Conservation (phyloP, 1,139 yeast genomes). For the Yarrowia galli region DNA sequence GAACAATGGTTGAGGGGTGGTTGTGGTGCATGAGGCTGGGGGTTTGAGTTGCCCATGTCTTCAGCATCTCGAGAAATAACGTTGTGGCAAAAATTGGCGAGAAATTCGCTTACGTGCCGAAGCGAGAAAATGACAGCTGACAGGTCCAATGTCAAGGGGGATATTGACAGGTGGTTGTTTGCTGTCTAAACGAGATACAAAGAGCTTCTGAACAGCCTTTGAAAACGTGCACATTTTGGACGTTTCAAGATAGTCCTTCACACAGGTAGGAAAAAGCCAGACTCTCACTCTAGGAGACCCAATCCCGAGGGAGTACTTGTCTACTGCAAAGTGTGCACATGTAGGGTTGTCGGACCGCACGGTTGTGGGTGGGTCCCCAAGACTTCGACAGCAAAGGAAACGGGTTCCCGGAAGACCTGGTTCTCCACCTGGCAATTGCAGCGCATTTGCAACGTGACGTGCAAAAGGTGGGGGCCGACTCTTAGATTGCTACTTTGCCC, state of each 20-base stretch:
- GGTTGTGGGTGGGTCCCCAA: background rate
- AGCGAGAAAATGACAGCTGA: background rate
- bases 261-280: too few relatives aligned
- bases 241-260: too few relatives aligned
- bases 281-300: too few relatives aligned
- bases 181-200: too few relatives aligned
- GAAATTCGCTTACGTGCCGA: background rate
- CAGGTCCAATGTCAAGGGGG: too few relatives aligned
- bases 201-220: too few relatives aligned
- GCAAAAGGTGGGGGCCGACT: background rate
- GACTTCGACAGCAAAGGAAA: background rate
- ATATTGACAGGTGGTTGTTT: too few relatives aligned
- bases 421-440: background rate
- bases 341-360: background rate
- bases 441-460: too few relatives aligned
- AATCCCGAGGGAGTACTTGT: too few relatives aligned
- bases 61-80: background rate
- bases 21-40: background rate
- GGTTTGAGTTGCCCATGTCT: background rate
- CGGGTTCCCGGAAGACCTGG: background rate
- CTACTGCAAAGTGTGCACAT: background rate
- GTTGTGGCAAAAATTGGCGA: constrained; percentile 8
- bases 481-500: background rate
- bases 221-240: too few relatives aligned
- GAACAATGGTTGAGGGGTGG: too few relatives aligned